These are phyloP conservation scores for Fraxinus quadrangulata DNA, from an alignment of 257 asterid genomes.

Conservation along the genomic window DNA sequence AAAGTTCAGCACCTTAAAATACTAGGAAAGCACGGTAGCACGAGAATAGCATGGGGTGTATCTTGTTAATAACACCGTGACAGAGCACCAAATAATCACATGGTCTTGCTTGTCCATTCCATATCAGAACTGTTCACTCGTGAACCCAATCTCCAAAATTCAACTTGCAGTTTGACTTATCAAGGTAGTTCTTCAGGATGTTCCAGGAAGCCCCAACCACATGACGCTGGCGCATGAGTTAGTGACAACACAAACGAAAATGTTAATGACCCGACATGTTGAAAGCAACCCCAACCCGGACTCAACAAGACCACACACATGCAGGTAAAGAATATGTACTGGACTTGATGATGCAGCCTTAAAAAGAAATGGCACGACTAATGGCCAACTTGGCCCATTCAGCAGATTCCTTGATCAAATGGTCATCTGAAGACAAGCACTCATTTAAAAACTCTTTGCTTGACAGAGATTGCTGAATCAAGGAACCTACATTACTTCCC, in stretches of 20 bases:
- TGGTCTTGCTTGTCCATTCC: constrained; percentile 30
- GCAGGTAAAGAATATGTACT: constrained; percentile 59
- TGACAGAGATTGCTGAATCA: constrained; percentile 76
- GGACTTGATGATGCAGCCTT: constrained; percentile 34
- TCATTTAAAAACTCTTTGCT: constrained; percentile 84
- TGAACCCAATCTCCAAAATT: constrained; percentile 22
- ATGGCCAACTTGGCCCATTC: constrained; percentile 96
- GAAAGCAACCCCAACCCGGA: constrained; percentile 53
- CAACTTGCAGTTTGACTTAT: constrained; percentile 24
- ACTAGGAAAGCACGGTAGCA: constrained; percentile 28
- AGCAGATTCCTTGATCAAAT: constrained; percentile 86
- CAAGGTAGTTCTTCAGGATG: constrained; percentile 21
- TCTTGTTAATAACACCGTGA: constrained; percentile 21
- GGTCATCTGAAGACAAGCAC: constrained; percentile 85
- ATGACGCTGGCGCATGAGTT: constrained; percentile 71
- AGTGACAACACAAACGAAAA: constrained; percentile 54
- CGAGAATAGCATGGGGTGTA: constrained; percentile 21
- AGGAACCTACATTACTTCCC: constrained; percentile 82
- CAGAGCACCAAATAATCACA: constrained; percentile 25
- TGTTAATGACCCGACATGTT: constrained; percentile 58
- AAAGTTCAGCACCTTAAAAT: constrained; percentile 15
- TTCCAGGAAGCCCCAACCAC: constrained; percentile 32
- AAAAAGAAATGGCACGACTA: constrained; percentile 79
- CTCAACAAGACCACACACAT: constrained; percentile 78
- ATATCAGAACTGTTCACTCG: constrained; percentile 24